phyloP scores from a whole-genome alignment of 495 filamentous ascomycete genomes.

The Patellaria atrata region DNA sequence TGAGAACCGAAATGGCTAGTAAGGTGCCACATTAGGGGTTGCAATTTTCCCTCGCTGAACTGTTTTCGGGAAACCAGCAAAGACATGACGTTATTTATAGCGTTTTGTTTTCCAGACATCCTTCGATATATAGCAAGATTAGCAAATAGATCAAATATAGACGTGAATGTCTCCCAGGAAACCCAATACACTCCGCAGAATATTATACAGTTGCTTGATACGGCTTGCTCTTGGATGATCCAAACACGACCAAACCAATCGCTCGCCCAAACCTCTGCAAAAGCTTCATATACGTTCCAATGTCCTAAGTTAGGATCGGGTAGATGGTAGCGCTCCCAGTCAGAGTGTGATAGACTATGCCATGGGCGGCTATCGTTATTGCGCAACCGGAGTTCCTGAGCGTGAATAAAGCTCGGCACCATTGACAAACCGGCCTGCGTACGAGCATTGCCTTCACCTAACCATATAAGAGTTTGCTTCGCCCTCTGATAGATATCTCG shows the following conservation, averaged over 20 bases:
- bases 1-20: conserved; percentile 1
- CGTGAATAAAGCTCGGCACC: too few species aligned
- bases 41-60: conserved; percentile 1
- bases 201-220: conserved; percentile 10
- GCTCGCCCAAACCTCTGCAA: too few species aligned
- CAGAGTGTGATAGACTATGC: too few species aligned
- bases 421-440: too few species aligned
- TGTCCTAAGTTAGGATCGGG: too few species aligned
- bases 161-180: not conserved
- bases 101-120: not conserved
- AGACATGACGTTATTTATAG: not conserved
- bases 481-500: conserved; percentile 18
- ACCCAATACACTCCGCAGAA: conserved; percentile 5
- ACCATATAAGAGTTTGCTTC: conserved; percentile 14
- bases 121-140: not conserved
- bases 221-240: conserved; percentile 17
- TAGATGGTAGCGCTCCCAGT: too few species aligned
- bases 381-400: too few species aligned
- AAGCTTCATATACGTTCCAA: too few species aligned
- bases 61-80: not conserved
- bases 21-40: conserved; percentile 4
- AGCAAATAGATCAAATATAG: not conserved
- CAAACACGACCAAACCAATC: conserved; percentile 19
- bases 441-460: conserved; percentile 12
- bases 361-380: too few species aligned